Base-by-base conservation (phyloP, 306 rosid species). In the Clitoria ternatea region DNA sequence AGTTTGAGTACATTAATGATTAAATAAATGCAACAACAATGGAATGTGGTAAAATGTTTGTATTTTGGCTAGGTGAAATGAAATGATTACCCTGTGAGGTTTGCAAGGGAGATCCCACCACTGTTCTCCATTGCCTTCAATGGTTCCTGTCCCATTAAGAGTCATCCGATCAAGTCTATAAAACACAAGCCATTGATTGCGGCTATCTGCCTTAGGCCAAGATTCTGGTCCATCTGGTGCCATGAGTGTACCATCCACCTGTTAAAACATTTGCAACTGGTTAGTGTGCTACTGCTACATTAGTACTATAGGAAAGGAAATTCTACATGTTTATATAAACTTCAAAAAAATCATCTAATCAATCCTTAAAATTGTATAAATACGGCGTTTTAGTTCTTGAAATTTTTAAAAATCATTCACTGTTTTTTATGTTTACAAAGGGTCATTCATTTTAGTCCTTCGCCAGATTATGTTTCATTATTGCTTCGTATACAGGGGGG, bases 31-130 rank as follows among this genome's bases (percentile, higher is more conserved):
- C 18, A 60, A 19, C 2, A 53, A 24, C 1, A 14, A 23, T 40
- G 2, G 13, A 30, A 65, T 52, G 7, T 35, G 45, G 33, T 48
- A 4, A 4, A 42, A 42, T 40, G 43, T 27, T 60, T 36, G 20
- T 32, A 42, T 36, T 2, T 26, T 6, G 0, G 6, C 6, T 57
- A 29, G 64, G 1, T 62, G 7, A 4, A 20, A 7, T 62, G 7
- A 4, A 20, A 7, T 12, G 53, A 65, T 64, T 83, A 95, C 99
- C 96, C 95, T 62, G 73, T 95, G 99, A 77, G 99, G 99, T 75
- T 95, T 95, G 85, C 99, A 95, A 24, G 99, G 96, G 47, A 95
- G 88, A 8, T 86, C 96, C 99, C 99, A 95, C 97, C 99, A 95
- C 40, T 87, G 80, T 45, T 87, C 96, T 2, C 99, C 99, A 53